Evolutionary conservation across 257 asterid species (phyloP).

Genomic region (Linaria vulgaris): DNA sequence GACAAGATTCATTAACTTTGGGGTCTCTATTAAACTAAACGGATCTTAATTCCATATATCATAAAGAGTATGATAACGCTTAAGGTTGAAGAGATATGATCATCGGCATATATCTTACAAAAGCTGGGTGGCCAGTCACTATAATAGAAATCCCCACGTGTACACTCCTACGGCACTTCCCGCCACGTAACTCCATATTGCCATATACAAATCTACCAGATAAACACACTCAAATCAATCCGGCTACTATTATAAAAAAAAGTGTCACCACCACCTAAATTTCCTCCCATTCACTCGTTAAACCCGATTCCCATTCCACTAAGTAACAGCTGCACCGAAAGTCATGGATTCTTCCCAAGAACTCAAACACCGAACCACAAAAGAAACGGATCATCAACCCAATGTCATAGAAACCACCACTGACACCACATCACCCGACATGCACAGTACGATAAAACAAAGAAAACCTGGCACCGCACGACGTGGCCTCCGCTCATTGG

Average conservation of each 20-base stretch:
- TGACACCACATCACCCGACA: conserved; percentile 13
- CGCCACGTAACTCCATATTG: conserved; percentile 4
- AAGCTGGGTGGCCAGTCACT: conserved; percentile 15
- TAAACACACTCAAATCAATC: conserved; percentile 8
- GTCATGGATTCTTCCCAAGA: conserved; percentile 52
- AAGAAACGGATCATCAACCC: conserved; percentile 10
- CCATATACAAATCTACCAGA: background rate
- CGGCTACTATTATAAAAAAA: background rate
- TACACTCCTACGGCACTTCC: background rate
- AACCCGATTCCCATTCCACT: background rate
- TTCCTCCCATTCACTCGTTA: background rate
- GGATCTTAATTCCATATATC: no score
- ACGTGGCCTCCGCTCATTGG: conserved; percentile 73
- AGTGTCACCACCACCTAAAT: background rate
- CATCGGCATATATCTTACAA: background rate
- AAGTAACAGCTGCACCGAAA: background rate
- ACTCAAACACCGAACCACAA: conserved; percentile 55
- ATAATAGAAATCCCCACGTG: conserved; percentile 11
- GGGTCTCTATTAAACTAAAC: no score
- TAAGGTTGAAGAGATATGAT: no score
- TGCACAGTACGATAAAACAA: conserved; percentile 25
- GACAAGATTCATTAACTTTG: no score
- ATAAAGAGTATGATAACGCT: no score
- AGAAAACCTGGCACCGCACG: conserved; percentile 44
- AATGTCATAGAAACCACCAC: background rate